Percentiles rank a stretch among this genome's conserved stretches.
Evolutionary conservation across 371 early-diverging fungal species (phyloP).

Genomic region (Gilbertella persicaria): DNA sequence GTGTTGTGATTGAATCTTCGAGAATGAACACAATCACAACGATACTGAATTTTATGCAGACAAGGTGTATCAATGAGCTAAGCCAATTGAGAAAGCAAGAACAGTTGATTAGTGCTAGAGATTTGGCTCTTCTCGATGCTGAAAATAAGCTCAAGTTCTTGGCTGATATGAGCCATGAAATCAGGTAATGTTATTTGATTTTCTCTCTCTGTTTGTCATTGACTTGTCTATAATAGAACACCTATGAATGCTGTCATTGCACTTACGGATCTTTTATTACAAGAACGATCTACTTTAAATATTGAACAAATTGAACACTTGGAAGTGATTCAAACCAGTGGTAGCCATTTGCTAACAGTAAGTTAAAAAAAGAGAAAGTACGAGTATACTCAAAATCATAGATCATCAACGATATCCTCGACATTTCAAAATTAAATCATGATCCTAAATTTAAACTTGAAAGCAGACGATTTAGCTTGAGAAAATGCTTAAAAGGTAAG

Average conservation of each 20-base stretch:
- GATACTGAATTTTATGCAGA: slow-evolving; percentile 35
- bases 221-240: slow-evolving; percentile 30
- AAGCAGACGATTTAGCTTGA: slow-evolving; percentile 53
- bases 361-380: slow-evolving; percentile 4
- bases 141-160: slow-evolving; percentile 64
- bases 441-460: slow-evolving; percentile 63
- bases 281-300: slow-evolving; percentile 51
- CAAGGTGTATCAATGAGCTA: slow-evolving; percentile 49
- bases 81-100: slow-evolving; percentile 45
- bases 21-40: slow-evolving; percentile 2
- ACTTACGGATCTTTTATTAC: slow-evolving; percentile 55
- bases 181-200: slow-evolving; percentile 26
- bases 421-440: slow-evolving; percentile 62
- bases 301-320: slow-evolving; percentile 57
- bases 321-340: slow-evolving; percentile 64
- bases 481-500: slow-evolving; percentile 63
- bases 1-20: slow-evolving; percentile 1
- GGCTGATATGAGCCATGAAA: slow-evolving; percentile 62
- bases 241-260: slow-evolving; percentile 69
- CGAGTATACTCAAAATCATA: slow-evolving; percentile 13
- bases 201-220: neutral
- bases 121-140: slow-evolving; percentile 55
- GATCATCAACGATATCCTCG: slow-evolving; percentile 64
- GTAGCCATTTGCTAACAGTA: slow-evolving; percentile 62
- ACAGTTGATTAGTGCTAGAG: slow-evolving; percentile 47